Evolutionary conservation across 1,284 basidiomycete genomes (phyloP), one percentile per base, ranked within the genome.

Genomic region (Cutaneotrichosporon spelunceum): DNA sequence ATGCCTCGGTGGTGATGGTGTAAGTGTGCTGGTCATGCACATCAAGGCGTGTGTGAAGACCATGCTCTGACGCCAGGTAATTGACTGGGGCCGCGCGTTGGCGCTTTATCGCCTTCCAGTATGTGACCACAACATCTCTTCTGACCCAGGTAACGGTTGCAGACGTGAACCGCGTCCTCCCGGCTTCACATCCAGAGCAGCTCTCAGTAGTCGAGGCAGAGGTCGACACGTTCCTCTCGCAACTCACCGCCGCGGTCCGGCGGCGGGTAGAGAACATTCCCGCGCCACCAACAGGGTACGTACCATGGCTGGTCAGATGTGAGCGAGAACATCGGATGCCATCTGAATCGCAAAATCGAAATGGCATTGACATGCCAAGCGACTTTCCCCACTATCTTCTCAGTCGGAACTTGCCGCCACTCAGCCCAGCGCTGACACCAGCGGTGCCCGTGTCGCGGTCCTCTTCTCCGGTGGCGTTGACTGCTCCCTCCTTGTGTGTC

Each of bases 401-500:
- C 30, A 9, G 30, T 9, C 30, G 13, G 30, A 33, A 9, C 30
- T 33, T 11, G 30, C 30, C 30, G 30, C 8, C 30, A 33, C 30
- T 7, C 30, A 33, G 13, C 30, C 13, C 42, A 7, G 45, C 45
- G 27, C 42, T 48, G n/a, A 30, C 16, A 26, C 9, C 44, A 74
- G 72, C 0, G 56, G 68, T 52, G 84, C 90, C 0, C 84, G 87
- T 60, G 82, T 96, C 0, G 93, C 90, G 3, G 82, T 99, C 8
- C 83, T 99, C 5, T 99, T 99, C 77, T 97, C 93, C 23, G 95
- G 95, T 26, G 95, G 95, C 0, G 90, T 99, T 34, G 95, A 99
- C 73, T 98, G 89, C 19, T 88, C 93, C 0, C 82, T 92, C 26
- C 71, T 98, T 1, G 87, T 93, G 0, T 87, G 85, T 66, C 80